Conservation (phyloP, 495 filamentous ascomycete species). For the Annulohypoxylon stygium region DNA sequence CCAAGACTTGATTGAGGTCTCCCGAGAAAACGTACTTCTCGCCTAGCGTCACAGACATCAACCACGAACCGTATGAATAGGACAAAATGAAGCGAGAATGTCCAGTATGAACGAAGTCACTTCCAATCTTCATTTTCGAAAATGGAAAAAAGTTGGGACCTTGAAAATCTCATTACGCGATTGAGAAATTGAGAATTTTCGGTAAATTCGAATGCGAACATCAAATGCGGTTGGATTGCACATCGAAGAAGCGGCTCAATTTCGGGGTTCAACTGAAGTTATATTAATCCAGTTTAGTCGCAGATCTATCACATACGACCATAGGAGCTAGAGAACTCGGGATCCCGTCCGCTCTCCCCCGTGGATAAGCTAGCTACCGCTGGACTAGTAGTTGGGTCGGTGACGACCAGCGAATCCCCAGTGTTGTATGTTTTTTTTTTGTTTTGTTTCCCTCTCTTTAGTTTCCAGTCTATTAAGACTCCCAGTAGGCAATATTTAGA, state of each 20-base stretch:
- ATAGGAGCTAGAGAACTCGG: conserved; percentile 59
- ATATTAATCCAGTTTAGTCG: background rate
- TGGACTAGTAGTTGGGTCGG: conserved; percentile 63
- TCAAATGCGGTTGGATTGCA: background rate
- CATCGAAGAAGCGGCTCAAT: background rate
- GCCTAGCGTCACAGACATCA: no score
- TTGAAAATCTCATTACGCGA: background rate
- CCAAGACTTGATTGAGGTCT: no score
- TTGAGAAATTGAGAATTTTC: background rate
- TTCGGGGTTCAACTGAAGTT: background rate
- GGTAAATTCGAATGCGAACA: background rate
- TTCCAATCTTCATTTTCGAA: no score
- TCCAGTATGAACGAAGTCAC: no score
- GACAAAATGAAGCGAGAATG: no score
- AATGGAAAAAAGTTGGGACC: no score
- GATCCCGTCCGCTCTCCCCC: conserved; percentile 64
- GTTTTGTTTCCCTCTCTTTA: no score
- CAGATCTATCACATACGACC: conserved; percentile 54
- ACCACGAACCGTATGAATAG: no score
- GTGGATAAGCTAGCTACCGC: conserved; percentile 51
- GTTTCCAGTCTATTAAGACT: background rate
- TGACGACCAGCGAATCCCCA: conserved; percentile 63
- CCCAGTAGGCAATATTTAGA: no score
- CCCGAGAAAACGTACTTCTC: no score
- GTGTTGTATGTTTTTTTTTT: conserved; percentile 57